These are phyloP conservation scores for Daldinia concentrica DNA, from an alignment of 495 filamentous ascomycete genomes.

Conservation along the genomic window DNA sequence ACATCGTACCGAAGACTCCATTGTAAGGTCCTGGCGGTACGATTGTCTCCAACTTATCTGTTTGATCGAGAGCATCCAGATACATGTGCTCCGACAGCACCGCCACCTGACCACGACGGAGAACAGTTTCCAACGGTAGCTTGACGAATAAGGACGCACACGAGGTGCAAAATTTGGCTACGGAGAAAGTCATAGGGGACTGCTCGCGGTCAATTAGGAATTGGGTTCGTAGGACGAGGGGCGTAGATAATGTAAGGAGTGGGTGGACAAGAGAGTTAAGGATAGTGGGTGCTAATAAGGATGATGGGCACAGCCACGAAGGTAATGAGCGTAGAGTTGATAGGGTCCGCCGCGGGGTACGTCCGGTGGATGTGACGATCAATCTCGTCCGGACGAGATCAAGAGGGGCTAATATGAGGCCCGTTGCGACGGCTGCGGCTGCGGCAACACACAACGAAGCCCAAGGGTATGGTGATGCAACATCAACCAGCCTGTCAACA, in stretches of 20 bases:
- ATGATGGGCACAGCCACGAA: conserved; percentile 74
- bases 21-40: conserved; percentile 78
- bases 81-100: conserved; percentile 60
- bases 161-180: conserved; percentile 79
- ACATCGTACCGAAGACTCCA: conserved; percentile 88
- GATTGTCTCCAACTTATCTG: conserved; percentile 69
- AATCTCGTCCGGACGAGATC: conserved; percentile 92
- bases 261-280: conserved; percentile 85
- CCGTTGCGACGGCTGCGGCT: conserved; percentile 80
- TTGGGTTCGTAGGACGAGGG: conserved; percentile 80
- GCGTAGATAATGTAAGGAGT: conserved; percentile 78
- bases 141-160: conserved; percentile 82
- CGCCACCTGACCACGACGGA: conserved; percentile 84
- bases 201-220: conserved; percentile 81
- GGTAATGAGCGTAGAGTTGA: conserved; percentile 79
- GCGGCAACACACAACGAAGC: conserved; percentile 81
- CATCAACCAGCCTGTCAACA: conserved; percentile 59
- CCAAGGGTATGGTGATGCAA: conserved; percentile 77
- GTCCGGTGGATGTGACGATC: conserved; percentile 80
- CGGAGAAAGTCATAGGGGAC: conserved; percentile 80
- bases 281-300: conserved; percentile 81
- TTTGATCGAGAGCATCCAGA: conserved; percentile 53
- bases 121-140: conserved; percentile 89
- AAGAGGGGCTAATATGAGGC: conserved; percentile 81
- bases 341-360: conserved; percentile 75